Evolutionary conservation across 2,329 filamentous ascomycete species (phyloP), one percentile per base, ranked within the genome.

Genomic region (Ophiostoma quercus): DNA sequence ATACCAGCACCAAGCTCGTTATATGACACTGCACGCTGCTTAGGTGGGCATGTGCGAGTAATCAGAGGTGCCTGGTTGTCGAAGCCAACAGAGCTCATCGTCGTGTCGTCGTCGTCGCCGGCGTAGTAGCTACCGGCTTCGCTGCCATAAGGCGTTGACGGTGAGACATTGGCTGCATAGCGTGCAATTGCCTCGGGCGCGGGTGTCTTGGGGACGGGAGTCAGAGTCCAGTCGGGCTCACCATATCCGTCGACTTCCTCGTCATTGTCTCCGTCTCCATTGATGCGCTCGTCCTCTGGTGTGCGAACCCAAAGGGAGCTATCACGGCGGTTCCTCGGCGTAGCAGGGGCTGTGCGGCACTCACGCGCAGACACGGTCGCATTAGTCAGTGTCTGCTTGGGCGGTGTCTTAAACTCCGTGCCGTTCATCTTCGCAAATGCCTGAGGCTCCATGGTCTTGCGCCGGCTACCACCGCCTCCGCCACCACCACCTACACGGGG

Each of bases 401-500:
- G 76, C 6, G 80, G 80, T 66, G 79, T 75, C n/a, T 22, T 39
- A n/a, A 43, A 5, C n/a, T 25, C 65, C 19, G 43, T 19, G n/a
- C 89, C 89, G 72, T 92, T 92, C 72, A 87, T 76, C 74, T 92
- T 92, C 70, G 87, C 84, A 29, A 93, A 79, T 1, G 88, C 85
- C 74, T 85, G 87, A 14, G 91, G 91, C 77, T 93, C 91, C 90
- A 94, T 94, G 74, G 88, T 92, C 83, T 92, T 93, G 68, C 91
- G 86, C 67, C 91, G 87, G 69, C 90, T 88, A 67, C 54, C 22
- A 11, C 16, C 89, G 22, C 57, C 57, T 32, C 57, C 57, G 22
- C 57, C 57, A 32, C 57, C 57, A 25, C 51, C 51, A 25, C 51
- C 51, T 25, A 90, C 90, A 1, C 90, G 88, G 22, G 91, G 89